Conservation (phyloP, 2,329 filamentous ascomycete genomes). For the Trichoderma sp. region DNA sequence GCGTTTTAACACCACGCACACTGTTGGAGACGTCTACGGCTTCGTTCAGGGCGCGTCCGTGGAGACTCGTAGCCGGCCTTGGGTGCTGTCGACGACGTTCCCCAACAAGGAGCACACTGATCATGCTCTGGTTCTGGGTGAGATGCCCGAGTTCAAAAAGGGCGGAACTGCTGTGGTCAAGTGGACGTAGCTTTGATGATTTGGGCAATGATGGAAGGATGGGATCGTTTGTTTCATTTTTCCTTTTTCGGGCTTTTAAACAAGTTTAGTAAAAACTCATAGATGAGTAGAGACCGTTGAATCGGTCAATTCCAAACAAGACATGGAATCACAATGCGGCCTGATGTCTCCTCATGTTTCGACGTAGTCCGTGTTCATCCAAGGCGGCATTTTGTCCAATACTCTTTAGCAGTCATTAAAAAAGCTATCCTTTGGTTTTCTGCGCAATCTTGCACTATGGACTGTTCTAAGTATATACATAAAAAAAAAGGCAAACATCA, state of each 20-base stretch:
- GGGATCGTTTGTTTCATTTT: neutral
- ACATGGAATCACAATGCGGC: neutral
- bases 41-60: constrained; percentile 67
- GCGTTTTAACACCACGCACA: constrained; percentile 77
- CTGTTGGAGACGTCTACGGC: constrained; percentile 71
- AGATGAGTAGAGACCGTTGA: constrained; percentile 11
- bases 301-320: neutral
- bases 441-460: neutral
- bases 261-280: constrained; percentile 5
- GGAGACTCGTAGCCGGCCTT: constrained; percentile 55
- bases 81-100: constrained; percentile 78
- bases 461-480: constrained; percentile 3
- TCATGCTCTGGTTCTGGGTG: constrained; percentile 55
- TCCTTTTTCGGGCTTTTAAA: neutral
- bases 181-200: constrained; percentile 39
- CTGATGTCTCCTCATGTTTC: neutral
- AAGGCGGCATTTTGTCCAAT: neutral
- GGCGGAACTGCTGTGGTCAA: constrained; percentile 65
- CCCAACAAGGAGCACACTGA: constrained; percentile 78
- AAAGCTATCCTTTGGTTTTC: neutral
- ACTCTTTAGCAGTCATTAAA: neutral
- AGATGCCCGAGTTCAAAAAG: constrained; percentile 63
- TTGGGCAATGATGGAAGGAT: neutral
- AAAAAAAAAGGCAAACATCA: neutral
- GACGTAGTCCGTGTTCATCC: neutral